phyloP scores from a whole-genome alignment of 345 rosid genomes.

The Arabis hirsuta region DNA sequence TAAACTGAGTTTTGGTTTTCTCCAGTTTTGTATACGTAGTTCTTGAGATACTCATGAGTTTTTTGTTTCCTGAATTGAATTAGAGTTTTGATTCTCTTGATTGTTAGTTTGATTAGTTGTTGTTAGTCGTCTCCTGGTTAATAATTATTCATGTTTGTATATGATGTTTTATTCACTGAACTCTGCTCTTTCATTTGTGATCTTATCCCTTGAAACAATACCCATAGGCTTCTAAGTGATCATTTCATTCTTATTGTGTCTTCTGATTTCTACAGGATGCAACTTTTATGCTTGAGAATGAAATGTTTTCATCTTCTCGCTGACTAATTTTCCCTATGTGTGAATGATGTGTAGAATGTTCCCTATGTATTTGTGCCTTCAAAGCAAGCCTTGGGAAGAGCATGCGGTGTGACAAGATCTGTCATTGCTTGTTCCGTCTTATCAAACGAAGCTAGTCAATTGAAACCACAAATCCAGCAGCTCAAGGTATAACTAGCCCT shows the following conservation, averaged over 20 bases:
- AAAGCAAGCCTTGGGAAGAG: conserved; percentile 95
- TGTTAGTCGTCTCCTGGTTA: not conserved
- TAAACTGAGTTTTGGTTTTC: not conserved
- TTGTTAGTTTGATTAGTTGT: not conserved
- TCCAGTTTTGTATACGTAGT: not conserved
- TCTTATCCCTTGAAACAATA: not conserved
- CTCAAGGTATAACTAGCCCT: conserved; percentile 63
- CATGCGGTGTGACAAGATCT: conserved; percentile 95
- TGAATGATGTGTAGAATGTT: conserved; percentile 69
- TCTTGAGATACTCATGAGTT: not conserved
- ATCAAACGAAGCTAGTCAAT: conserved; percentile 80
- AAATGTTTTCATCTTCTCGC: not conserved
- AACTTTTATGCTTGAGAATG: too few relatives aligned
- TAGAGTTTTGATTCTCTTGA: not conserved
- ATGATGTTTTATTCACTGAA: not conserved
- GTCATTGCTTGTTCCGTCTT: conserved; percentile 93
- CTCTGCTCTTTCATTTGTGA: not conserved
- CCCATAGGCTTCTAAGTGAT: not conserved
- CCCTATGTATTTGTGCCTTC: conserved; percentile 98
- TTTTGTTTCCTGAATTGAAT: not conserved
- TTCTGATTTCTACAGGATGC: not conserved
- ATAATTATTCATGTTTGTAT: not conserved
- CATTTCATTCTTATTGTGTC: not conserved
- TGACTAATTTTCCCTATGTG: not conserved
- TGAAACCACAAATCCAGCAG: conserved; percentile 83